Conservation (phyloP, 2,329 filamentous ascomycete species). For the Zasmidium cellare region DNA sequence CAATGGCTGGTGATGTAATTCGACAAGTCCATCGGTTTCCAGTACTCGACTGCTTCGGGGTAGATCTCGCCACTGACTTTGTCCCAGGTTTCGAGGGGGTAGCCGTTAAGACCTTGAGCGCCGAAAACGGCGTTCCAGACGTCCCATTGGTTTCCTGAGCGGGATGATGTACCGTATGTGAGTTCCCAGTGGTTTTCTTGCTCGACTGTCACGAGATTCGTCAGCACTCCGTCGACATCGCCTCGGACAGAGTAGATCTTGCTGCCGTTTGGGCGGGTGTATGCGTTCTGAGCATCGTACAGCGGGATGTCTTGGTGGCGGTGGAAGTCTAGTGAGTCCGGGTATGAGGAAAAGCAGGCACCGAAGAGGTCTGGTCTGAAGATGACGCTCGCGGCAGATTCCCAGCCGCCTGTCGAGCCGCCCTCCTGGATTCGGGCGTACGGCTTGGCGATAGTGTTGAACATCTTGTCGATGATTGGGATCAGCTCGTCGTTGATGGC, state of each 20-base stretch:
- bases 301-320: conserved; percentile 40
- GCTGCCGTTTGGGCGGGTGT: conserved; percentile 25
- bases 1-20: conserved; percentile 38
- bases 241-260: conserved; percentile 35
- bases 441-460: conserved; percentile 38
- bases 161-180: conserved; percentile 36
- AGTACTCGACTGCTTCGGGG: conserved; percentile 37
- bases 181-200: conserved; percentile 43
- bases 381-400: conserved; percentile 37
- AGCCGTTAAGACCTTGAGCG: conserved; percentile 38
- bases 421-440: conserved; percentile 41
- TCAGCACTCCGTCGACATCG: conserved; percentile 26
- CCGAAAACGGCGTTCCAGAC: conserved; percentile 41
- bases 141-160: conserved; percentile 39
- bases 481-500: conserved; percentile 44
- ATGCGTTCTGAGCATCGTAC: conserved; percentile 35
- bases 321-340: conserved; percentile 40
- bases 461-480: conserved; percentile 35
- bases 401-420: conserved; percentile 41
- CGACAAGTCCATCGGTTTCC: conserved; percentile 39
- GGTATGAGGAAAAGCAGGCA: conserved; percentile 39
- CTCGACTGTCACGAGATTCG: conserved; percentile 21
- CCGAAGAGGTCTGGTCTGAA: conserved; percentile 42
- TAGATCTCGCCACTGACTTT: conserved; percentile 42
- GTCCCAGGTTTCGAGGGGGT: conserved; percentile 41